Evolutionary conservation across 805 yeast genomes (phyloP), one percentile per base, ranked within the genome.

Genomic region (Starmerella apis): DNA sequence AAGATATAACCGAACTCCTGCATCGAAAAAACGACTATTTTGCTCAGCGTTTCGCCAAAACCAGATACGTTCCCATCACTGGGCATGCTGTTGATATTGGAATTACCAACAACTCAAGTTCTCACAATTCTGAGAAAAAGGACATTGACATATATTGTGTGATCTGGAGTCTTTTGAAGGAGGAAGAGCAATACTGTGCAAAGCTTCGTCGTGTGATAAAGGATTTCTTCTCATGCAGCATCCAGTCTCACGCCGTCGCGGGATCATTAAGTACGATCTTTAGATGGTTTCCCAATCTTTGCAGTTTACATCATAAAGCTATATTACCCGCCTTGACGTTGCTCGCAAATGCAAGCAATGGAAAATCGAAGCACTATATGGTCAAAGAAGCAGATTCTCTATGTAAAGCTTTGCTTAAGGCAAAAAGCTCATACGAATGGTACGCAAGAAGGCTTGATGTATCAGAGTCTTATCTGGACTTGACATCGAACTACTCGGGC

Each of bases 241-340:
- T 45, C 19, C 41, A 38, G 8, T 39, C 47, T 4, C 3, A 31
- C 1, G 16, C 22, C 11, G 35, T 53, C 4, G 30, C 44, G 16
- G 14, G 16, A 14, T 37, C 19, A 3, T 25, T 53, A 8, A 25
- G 50, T 2, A 42, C 23, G 3, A 24, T 53, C 2, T 53, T 53
- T 36, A 22, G 11, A n/a, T 48, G 51, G n/a, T 53, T 46, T 23
- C 48, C 54, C 3, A 38, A 47, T 1, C 38, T 53, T 42, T 37
- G 33, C 31, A 13, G n/a, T 9, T 47, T 48, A n/a, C 52, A 50
- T 16, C 16, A 13, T 3, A 50, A 39, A 20, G 3, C 5, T n/a
- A 41, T 53, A 20, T 19, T 8, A 43, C 49, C 33, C 8, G 44
- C 36, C 13, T 20, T 53, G 20, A 9, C 6, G n/a, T 3, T 6